phyloP scores from a whole-genome alignment of 2,329 filamentous ascomycete species.

The Fusarium decemcellulare region DNA sequence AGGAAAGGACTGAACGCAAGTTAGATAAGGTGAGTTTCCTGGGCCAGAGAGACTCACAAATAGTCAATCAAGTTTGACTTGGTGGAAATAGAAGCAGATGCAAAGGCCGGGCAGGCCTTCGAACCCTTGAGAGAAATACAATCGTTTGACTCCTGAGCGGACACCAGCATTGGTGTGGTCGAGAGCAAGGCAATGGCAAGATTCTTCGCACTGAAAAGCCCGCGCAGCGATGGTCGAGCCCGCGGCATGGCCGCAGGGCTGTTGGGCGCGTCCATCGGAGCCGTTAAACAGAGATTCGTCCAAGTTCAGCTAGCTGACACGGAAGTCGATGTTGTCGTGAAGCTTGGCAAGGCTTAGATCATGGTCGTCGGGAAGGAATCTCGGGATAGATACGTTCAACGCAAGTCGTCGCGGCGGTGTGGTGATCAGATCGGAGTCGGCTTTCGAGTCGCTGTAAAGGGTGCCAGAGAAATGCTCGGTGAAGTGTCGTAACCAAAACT shows the following conservation, averaged over 20 bases:
- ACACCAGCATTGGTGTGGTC: constrained; percentile 47
- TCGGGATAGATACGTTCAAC: constrained; percentile 19
- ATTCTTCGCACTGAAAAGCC: constrained; percentile 35
- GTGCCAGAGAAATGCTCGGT: constrained; percentile 47
- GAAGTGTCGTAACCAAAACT: constrained; percentile 52
- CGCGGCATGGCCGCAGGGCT: neutral
- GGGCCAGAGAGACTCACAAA: constrained; percentile 68
- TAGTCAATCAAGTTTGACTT: constrained; percentile 68
- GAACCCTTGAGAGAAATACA: constrained; percentile 81
- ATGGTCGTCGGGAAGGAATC: constrained; percentile 39
- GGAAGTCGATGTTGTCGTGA: constrained; percentile 22
- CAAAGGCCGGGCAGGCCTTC: constrained; percentile 79
- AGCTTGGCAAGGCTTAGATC: constrained; percentile 32
- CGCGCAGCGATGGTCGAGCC: constrained; percentile 36
- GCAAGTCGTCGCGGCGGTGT: constrained; percentile 19
- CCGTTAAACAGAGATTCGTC: constrained; percentile 15
- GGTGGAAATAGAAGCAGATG: constrained; percentile 79
- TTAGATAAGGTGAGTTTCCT: constrained; percentile 23
- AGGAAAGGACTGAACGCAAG: constrained; percentile 80
- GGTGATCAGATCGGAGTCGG: constrained; percentile 11
- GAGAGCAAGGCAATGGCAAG: constrained; percentile 46
- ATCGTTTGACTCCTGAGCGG: constrained; percentile 52
- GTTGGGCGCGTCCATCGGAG: constrained; percentile 26
- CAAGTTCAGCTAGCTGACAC: constrained; percentile 25
- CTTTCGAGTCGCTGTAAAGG: constrained; percentile 31